Percentiles rank a stretch among this genome's conserved stretches.
These are phyloP conservation scores for Stereum hirsutum DNA, from an alignment of 1,284 basidiomycete genomes.

Conservation along the genomic window DNA sequence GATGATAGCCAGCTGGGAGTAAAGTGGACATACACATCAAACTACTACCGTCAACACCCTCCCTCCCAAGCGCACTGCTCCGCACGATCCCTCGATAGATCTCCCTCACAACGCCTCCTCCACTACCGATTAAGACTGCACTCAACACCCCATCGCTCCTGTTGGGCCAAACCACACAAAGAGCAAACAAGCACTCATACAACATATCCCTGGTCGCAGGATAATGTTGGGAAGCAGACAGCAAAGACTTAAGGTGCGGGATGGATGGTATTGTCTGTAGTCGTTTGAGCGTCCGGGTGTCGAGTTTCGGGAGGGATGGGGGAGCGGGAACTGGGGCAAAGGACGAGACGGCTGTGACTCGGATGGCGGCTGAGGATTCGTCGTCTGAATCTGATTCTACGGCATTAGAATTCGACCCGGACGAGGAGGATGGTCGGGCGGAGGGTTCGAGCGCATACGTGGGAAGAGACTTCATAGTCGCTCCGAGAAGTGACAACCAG, in stretches of 20 bases:
- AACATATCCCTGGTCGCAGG: slow-evolving; percentile 29
- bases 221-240: slow-evolving; percentile 28
- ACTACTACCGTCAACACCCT: slow-evolving; percentile 28
- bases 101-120: slow-evolving; percentile 60
- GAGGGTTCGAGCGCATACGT: slow-evolving; percentile 39
- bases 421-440: slow-evolving; percentile 12
- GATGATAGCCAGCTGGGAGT: slow-evolving; percentile 6
- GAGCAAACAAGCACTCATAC: slow-evolving; percentile 44
- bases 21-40: slow-evolving; percentile 28
- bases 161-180: slow-evolving; percentile 51
- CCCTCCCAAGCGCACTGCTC: slow-evolving; percentile 42
- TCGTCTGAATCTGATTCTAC: slow-evolving; percentile 29
- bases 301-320: slow-evolving; percentile 30
- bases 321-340: slow-evolving; percentile 22
- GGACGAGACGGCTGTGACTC: slow-evolving; percentile 27
- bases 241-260: slow-evolving; percentile 41
- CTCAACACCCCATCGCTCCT: slow-evolving; percentile 44
- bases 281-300: slow-evolving; percentile 46
- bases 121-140: slow-evolving; percentile 36
- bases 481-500: slow-evolving; percentile 45
- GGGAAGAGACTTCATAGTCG: slow-evolving; percentile 47
- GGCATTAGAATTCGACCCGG: no score
- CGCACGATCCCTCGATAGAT: slow-evolving; percentile 69
- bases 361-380: slow-evolving; percentile 21
- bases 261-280: slow-evolving; percentile 39